Evolutionary conservation across 2,329 filamentous ascomycete genomes (phyloP), one percentile per base, ranked within the genome.

Genomic region (Fusarium albidum): DNA sequence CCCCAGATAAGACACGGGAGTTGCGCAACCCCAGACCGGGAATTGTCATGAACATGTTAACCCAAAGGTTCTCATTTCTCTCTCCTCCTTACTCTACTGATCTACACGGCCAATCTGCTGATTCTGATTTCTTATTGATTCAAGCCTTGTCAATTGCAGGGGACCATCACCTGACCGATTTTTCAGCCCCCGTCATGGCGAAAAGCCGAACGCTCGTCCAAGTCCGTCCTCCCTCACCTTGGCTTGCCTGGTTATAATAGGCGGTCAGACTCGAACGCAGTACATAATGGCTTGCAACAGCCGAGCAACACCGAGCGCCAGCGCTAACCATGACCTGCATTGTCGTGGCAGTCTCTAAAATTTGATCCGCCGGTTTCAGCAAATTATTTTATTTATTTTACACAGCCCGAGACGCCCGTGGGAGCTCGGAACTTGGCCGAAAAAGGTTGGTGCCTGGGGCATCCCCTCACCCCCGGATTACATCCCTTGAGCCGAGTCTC

Each of bases 401-500:
- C 12, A 40, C 31, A 40, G 43, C 47, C n/a, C 21, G 21, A 7
- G 21, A 57, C 40, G 53, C 53, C n/a, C 38, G 41, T 52, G 17
- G n/a, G 32, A 28, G 13, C 34, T 57, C 53, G 55, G 55, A 57
- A 57, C 47, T 57, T 57, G 57, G 17, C 57, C 57, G 57, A 60
- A 51, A 51, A 21, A 21, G 13, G 21, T 34, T 37, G 34, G 26
- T 60, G 57, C 57, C 57, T 61, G 34, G 52, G 57, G 57, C 56
- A 10, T 29, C 27, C 4, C 27, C 21, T 21, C 21, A 21, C 21
- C 17, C 44, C 41, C 45, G 21, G 33, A 29, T 18, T 31, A 31
- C 44, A 49, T 60, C 57, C 57, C 47, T 60, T 60, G 28, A 56
- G 32, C 57, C 57, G 57, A 60, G 46, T 49, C 39, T 44, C 40